phyloP scores from a whole-genome alignment of 306 rosid genomes.

The Prunus persica region Prunus_persica_NCBIv2 NC_034012.1:6312501-6313000 shows the following conservation, averaged over 20 bases:
- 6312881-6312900: slow-evolving; percentile 20
- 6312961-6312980: slow-evolving; percentile 39
- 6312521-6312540: slow-evolving; percentile 22
- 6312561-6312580: slow-evolving; percentile 31
- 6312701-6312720: slow-evolving; percentile 23
- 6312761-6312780: slow-evolving; percentile 29
- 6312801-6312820: background rate
- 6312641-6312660: slow-evolving; percentile 26
- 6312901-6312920: slow-evolving; percentile 14
- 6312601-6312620: slow-evolving; percentile 34
- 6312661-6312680: slow-evolving; percentile 14
- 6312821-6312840: background rate
- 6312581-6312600: slow-evolving; percentile 38
- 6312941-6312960: slow-evolving; percentile 47
- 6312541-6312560: slow-evolving; percentile 20
- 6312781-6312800: slow-evolving; percentile 21
- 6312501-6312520: background rate
- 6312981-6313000: slow-evolving; percentile 29
- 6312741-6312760: slow-evolving; percentile 19
- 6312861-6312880: slow-evolving; percentile 15
- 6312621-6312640: slow-evolving; percentile 45
- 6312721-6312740: slow-evolving; percentile 22
- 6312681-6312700: background rate
- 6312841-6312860: slow-evolving; percentile 25
- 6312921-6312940: slow-evolving; percentile 29